Evolutionary conservation across 2,329 filamentous ascomycete genomes (phyloP), one percentile per base, ranked within the genome.

Genomic region (Fusarium sp.): DNA sequence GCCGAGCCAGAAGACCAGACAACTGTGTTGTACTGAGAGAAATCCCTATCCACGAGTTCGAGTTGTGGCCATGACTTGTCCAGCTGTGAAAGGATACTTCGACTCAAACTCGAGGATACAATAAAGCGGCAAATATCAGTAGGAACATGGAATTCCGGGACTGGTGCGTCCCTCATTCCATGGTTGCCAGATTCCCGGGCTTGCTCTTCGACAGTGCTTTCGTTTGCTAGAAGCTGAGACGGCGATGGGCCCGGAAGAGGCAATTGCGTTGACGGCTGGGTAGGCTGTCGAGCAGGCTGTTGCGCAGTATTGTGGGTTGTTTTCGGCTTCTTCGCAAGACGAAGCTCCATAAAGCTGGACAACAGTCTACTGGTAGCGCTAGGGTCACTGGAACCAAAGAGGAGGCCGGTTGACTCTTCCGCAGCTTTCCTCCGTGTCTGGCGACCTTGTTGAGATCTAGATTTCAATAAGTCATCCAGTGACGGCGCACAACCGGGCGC

Each of bases 1-100:
- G 57, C 50, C 4, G 67, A 71, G 2, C 65, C 57, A 68, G 76
- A 25, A 58, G 77, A 59, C 81, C 80, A 81, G 9, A 65, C 36
- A 33, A 77, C 59, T 6, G 74, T 77, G 46, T 81, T 79, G 68
- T 81, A 77, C 6, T 75, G 74, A 4, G 77, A 77, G 62, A 87
- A 89, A 68, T 91, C 87, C 53, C 89, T 83, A 67, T 91, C 89
- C 8, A 91, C 80, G 29, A 91, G 78, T 1, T 84, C 80, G 6
- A 86, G 79, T 1, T 74, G 69, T 0, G 86, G 82, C 71, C 87
- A 84, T 0, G 82, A 70, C 2, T 78, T 75, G 64, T 86, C 81
- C 1, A 92, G 78, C 1, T 78, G 72, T n/a, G 81, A 83, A 11
- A 88, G 73, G 2, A 91, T 72, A 0, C 64, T 53, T 33, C 85